Conservation (phyloP, 345 rosid genomes). For the Salix arbutifolia region DNA sequence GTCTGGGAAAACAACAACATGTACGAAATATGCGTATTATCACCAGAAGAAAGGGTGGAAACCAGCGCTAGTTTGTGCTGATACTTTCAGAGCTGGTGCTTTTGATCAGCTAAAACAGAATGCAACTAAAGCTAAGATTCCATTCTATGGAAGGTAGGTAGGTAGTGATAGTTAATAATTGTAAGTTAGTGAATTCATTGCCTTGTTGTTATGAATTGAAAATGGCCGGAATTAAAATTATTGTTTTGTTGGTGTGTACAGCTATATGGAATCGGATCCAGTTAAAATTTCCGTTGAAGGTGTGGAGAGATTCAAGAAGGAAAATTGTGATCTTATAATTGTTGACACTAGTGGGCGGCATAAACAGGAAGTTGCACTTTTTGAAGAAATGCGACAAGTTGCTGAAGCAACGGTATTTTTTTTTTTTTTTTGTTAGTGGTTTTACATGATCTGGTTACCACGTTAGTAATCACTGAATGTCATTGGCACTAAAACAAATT, state of each 20-base stretch:
- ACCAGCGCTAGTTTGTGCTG: constrained; percentile 87
- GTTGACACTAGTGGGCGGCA: constrained; percentile 96
- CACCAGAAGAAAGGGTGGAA: constrained; percentile 87
- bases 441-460: background rate
- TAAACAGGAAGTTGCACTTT: constrained; percentile 91
- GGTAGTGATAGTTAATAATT: background rate
- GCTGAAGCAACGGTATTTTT: constrained; percentile 79
- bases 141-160: constrained; percentile 74
- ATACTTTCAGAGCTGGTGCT: constrained; percentile 89
- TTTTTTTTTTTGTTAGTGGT: background rate
- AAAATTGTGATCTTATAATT: constrained; percentile 87
- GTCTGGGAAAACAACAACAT: constrained; percentile 80
- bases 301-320: constrained; percentile 82
- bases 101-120: constrained; percentile 90
- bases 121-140: constrained; percentile 81
- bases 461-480: background rate
- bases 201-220: background rate
- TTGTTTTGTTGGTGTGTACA: constrained; percentile 17
- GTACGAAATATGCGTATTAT: constrained; percentile 80
- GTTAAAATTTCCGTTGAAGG: constrained; percentile 89
- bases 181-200: too few species aligned
- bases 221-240: background rate
- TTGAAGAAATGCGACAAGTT: constrained; percentile 99
- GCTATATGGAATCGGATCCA: constrained; percentile 95
- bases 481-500: background rate